Percentiles rank a stretch among this genome's conserved stretches.
These are phyloP conservation scores for Vaccinium macrocarpon DNA, from an alignment of 148 eudicot genomes.

Conservation along the genomic window DNA sequence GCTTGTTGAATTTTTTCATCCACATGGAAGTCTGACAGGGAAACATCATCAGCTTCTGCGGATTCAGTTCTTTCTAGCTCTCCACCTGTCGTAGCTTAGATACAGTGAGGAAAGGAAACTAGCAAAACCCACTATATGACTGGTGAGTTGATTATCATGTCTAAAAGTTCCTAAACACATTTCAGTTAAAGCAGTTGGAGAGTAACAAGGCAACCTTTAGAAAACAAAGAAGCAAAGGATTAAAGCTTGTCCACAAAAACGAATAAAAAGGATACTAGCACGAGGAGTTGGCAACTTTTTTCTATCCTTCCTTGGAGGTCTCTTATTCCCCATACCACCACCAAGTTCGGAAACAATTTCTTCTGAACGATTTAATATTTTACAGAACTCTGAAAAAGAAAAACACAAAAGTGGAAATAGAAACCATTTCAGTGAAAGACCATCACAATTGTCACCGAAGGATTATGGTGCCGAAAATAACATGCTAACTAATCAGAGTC, in stretches of 20 bases:
- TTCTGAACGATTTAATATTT: constrained; percentile 36
- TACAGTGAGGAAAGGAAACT: constrained; percentile 32
- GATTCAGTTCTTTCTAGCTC: constrained; percentile 24
- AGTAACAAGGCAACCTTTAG: constrained; percentile 9
- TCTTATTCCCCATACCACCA: constrained; percentile 37
- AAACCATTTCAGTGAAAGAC: background rate
- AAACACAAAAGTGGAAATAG: background rate
- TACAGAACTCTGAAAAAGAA: constrained; percentile 58
- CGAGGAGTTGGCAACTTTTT: constrained; percentile 40
- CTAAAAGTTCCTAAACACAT: background rate
- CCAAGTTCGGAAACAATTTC: constrained; percentile 42
- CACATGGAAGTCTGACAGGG: constrained; percentile 27
- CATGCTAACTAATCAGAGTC: background rate
- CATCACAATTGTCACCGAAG: background rate
- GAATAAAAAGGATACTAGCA: constrained; percentile 54
- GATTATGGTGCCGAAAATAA: background rate
- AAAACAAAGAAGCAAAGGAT: background rate
- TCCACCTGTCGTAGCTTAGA: constrained; percentile 30
- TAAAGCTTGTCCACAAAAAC: background rate
- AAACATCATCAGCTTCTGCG: constrained; percentile 29
- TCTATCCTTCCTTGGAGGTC: constrained; percentile 57
- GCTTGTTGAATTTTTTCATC: constrained; percentile 19
- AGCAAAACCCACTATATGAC: background rate
- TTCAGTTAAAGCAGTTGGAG: constrained; percentile 13
- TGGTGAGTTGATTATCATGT: background rate